phyloP scores from a whole-genome alignment of 2,329 filamentous ascomycete species.

The Ophiostoma montium region DNA sequence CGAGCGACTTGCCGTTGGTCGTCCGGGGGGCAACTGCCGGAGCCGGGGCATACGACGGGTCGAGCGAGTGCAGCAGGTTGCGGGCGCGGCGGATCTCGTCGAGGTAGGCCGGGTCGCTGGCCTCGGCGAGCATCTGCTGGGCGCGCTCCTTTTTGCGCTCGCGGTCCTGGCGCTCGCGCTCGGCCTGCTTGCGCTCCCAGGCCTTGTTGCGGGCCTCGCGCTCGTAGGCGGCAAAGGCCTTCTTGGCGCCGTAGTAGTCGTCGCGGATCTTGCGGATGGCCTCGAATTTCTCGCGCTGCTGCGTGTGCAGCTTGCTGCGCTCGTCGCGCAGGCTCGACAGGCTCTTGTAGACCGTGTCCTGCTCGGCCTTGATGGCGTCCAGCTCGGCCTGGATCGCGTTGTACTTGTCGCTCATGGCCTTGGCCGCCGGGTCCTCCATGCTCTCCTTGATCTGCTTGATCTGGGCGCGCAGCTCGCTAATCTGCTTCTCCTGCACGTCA shows the following conservation, averaged over 20 bases:
- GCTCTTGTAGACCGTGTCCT: conserved; percentile 82
- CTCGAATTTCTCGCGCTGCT: conserved; percentile 75
- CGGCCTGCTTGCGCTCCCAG: conserved; percentile 65
- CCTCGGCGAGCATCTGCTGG: conserved; percentile 63
- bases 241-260: conserved; percentile 67
- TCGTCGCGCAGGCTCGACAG: conserved; percentile 74
- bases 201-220: conserved; percentile 64
- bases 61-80: conserved; percentile 80
- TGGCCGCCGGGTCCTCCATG: conserved; percentile 82
- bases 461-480: conserved; percentile 74
- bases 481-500: conserved; percentile 74
- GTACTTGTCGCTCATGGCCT: conserved; percentile 78
- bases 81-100: conserved; percentile 87
- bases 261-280: conserved; percentile 82
- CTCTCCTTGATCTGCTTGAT: conserved; percentile 80
- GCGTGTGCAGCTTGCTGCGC: conserved; percentile 65
- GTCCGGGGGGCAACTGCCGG: conserved; percentile 38
- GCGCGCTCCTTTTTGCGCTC: conserved; percentile 65
- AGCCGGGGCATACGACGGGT: conserved; percentile 48
- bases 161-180: conserved; percentile 59
- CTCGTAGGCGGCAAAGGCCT: conserved; percentile 73
- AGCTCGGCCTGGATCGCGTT: conserved; percentile 74
- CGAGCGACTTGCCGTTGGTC: conserved; percentile 52
- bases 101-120: conserved; percentile 73
- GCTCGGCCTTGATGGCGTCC: conserved; percentile 79